Evolutionary conservation across 495 filamentous ascomycete species (phyloP).

Genomic region (Hypoxylon perforatum): DNA sequence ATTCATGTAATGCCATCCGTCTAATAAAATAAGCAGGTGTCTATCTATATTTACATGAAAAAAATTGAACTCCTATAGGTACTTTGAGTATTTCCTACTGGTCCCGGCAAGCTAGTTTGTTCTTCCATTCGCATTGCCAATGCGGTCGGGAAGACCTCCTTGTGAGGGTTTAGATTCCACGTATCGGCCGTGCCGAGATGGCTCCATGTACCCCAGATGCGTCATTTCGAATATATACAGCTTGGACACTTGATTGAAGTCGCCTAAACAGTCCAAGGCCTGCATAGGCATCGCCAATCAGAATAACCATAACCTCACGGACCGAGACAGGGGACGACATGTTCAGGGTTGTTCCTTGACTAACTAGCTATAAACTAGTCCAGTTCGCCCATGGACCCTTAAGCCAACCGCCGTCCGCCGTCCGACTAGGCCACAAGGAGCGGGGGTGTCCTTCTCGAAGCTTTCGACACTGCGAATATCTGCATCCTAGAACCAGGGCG

Average conservation of each 20-base stretch:
- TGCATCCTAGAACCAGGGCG: conserved; percentile 14
- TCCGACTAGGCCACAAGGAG: conserved; percentile 15
- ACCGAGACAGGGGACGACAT: conserved; percentile 36
- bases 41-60: conserved; percentile 9
- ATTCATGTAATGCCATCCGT: conserved; percentile 27
- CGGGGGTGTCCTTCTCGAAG: conserved; percentile 41
- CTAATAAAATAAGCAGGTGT: conserved; percentile 14
- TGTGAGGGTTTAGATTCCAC: conserved; percentile 18
- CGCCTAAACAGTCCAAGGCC: conserved; percentile 26
- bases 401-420: conserved; percentile 6
- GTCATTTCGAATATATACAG: conserved; percentile 39
- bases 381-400: conserved; percentile 14
- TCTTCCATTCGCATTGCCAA: conserved; percentile 20
- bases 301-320: conserved; percentile 25
- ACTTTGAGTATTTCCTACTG: conserved; percentile 18
- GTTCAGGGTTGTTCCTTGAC: conserved; percentile 38
- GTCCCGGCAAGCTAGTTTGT: conserved; percentile 20
- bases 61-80: neutral
- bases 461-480: conserved; percentile 28
- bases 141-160: conserved; percentile 28
- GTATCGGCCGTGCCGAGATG: conserved; percentile 37
- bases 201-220: conserved; percentile 41
- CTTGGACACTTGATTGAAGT: conserved; percentile 24
- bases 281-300: conserved; percentile 35
- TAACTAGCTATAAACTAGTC: conserved; percentile 7